Percentiles rank a stretch among this genome's conserved stretches.
phyloP scores from a whole-genome alignment of 257 asterid species.

The Mentha longifolia region DNA sequence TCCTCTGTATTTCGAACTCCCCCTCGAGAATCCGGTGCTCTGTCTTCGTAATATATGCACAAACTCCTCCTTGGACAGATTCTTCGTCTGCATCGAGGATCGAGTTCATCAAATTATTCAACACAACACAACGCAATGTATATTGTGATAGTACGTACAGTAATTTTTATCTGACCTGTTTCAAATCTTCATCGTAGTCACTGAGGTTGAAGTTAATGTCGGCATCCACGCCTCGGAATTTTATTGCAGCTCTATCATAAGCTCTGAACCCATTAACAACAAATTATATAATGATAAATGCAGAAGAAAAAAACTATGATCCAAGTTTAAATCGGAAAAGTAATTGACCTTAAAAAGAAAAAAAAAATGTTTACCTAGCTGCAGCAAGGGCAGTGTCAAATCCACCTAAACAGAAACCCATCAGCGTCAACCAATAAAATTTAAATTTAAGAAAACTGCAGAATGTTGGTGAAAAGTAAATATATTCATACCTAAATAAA shows the following conservation, averaged over 20 bases:
- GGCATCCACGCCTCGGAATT: slow-evolving; percentile 55
- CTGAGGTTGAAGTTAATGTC: slow-evolving; percentile 50
- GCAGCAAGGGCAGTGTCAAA: slow-evolving; percentile 90
- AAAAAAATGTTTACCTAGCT: slow-evolving; percentile 52
- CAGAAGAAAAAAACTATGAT: not conserved
- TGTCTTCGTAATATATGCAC: slow-evolving; percentile 58
- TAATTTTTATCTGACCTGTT: slow-evolving; percentile 20
- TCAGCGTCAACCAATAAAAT: slow-evolving; percentile 11
- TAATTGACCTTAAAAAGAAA: not conserved
- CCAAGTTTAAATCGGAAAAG: not conserved
- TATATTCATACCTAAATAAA: slow-evolving; percentile 57
- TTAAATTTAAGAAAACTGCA: slow-evolving; percentile 14
- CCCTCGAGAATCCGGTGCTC: slow-evolving; percentile 63
- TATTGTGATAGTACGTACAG: no score
- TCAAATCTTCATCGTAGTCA: slow-evolving; percentile 56
- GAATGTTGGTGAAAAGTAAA: not conserved
- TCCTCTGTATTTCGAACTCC: slow-evolving; percentile 65
- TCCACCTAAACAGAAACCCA: slow-evolving; percentile 61
- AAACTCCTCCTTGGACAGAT: slow-evolving; percentile 57
- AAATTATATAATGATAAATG: no score
- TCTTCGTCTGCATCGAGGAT: slow-evolving; percentile 40
- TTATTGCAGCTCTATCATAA: slow-evolving; percentile 57
- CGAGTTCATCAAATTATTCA: not conserved
- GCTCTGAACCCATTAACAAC: slow-evolving; percentile 44
- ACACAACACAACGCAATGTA: not conserved